Conservation (phyloP, 768 basidiomycete genomes). For the Cystobasidium ongulense region DNA sequence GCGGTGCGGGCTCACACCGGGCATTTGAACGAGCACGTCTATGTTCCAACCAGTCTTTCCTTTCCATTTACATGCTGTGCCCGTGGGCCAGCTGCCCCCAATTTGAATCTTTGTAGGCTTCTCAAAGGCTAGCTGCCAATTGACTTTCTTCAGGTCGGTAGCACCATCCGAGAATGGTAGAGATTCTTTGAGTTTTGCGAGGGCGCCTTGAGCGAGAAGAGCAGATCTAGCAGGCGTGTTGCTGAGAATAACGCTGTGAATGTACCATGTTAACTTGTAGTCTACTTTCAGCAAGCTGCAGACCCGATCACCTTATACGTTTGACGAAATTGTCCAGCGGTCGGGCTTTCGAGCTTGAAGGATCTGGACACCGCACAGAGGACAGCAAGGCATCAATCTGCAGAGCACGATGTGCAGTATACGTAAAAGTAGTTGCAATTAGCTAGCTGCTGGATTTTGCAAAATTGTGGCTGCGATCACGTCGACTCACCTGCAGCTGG, state of each 20-base stretch:
- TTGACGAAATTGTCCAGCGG: slow-evolving; percentile 1
- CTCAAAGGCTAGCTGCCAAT: slow-evolving; percentile 35
- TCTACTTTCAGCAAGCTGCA: neutral
- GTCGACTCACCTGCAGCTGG: neutral
- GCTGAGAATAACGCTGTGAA: neutral
- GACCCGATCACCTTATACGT: neutral
- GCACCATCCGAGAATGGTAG: slow-evolving; percentile 30
- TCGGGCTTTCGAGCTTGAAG: slow-evolving; percentile 11
- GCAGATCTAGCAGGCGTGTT: slow-evolving; percentile 18
- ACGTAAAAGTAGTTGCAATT: neutral
- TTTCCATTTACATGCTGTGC: slow-evolving; percentile 34
- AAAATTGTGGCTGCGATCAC: slow-evolving; percentile 27
- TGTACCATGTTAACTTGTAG: neutral
- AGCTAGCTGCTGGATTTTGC: neutral
- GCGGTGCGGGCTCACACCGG: slow-evolving; percentile 20
- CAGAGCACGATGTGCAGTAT: neutral
- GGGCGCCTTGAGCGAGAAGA: slow-evolving; percentile 33
- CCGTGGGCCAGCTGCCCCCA: slow-evolving; percentile 37
- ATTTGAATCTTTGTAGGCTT: slow-evolving; percentile 33
- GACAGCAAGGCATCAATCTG: neutral
- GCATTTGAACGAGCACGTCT: slow-evolving; percentile 38
- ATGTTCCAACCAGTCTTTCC: slow-evolving; percentile 35
- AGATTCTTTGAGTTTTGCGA: slow-evolving; percentile 31
- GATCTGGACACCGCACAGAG: slow-evolving; percentile 22
- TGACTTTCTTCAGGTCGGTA: slow-evolving; percentile 31